Evolutionary conservation across 441 rosid species (phyloP).

Genomic region (Macaranga tanarius): DNA sequence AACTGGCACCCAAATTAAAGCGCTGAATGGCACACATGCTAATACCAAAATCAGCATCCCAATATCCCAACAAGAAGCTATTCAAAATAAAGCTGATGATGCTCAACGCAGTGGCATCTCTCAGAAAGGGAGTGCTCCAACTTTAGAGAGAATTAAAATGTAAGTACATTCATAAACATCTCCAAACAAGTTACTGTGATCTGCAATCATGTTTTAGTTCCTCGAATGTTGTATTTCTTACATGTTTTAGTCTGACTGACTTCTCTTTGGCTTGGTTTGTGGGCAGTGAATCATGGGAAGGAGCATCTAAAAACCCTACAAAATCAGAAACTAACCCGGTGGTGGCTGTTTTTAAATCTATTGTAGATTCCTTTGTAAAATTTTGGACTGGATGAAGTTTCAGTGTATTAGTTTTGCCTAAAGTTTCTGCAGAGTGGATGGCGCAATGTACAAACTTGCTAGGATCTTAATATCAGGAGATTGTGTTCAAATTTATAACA

Average conservation of each 20-base stretch:
- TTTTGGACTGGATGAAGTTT: constrained; percentile 65
- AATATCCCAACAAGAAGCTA: constrained; percentile 22
- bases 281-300: constrained; percentile 81
- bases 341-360: constrained; percentile 48
- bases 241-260: constrained; percentile 4
- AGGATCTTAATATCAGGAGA: background rate
- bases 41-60: constrained; percentile 22
- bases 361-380: constrained; percentile 57
- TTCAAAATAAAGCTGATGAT: constrained; percentile 32
- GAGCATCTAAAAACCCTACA: constrained; percentile 34
- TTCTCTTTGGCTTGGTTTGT: constrained; percentile 15
- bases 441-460: background rate
- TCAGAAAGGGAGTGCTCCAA: constrained; percentile 41
- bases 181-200: background rate
- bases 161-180: constrained; percentile 35
- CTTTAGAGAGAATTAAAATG: constrained; percentile 71
- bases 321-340: constrained; percentile 49
- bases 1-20: constrained; percentile 27
- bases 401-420: background rate
- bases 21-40: constrained; percentile 12
- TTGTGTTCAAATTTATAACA: background rate
- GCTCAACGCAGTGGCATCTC: constrained; percentile 30
- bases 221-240: background rate
- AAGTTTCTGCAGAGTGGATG: background rate
- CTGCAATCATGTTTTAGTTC: background rate